Percentiles rank a stretch among this genome's conserved stretches.
These are phyloP conservation scores for Aspergillus floridensis DNA, from an alignment of 2,329 filamentous ascomycete genomes.

Conservation along the genomic window DNA sequence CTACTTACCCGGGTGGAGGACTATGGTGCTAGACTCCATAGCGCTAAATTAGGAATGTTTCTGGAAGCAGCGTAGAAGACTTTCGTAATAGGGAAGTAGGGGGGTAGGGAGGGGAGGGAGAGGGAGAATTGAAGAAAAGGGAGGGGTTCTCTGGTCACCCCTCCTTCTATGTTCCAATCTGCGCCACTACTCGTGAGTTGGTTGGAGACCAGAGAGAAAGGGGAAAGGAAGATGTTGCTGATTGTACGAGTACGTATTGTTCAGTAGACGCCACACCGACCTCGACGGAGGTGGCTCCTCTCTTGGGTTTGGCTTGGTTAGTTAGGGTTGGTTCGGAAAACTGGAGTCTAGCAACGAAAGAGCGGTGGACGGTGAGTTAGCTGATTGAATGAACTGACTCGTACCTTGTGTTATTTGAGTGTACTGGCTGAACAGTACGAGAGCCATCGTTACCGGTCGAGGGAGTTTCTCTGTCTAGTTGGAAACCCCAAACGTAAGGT, in stretches of 20 bases:
- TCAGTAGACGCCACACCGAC: not conserved
- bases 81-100: not conserved
- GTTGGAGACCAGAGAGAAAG: not conserved
- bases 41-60: conserved; percentile 15
- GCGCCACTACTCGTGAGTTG: not conserved
- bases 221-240: not conserved
- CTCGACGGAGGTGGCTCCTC: not conserved
- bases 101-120: not conserved
- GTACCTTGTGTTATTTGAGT: not conserved
- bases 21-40: not conserved
- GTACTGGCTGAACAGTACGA: not conserved
- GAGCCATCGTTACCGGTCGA: not conserved
- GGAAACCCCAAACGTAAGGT: not conserved
- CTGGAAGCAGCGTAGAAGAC: conserved; percentile 23
- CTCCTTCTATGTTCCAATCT: not conserved
- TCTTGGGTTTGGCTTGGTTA: not conserved
- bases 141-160: not conserved
- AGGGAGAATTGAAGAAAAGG: not conserved
- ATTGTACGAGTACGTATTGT: not conserved
- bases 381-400: not conserved
- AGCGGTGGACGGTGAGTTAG: not conserved
- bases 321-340: not conserved
- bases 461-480: not conserved
- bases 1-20: not conserved
- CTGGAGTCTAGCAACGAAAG: not conserved